Evolutionary conservation across 2,329 filamentous ascomycete genomes (phyloP).

Genomic region (Alternaria sp.): DNA sequence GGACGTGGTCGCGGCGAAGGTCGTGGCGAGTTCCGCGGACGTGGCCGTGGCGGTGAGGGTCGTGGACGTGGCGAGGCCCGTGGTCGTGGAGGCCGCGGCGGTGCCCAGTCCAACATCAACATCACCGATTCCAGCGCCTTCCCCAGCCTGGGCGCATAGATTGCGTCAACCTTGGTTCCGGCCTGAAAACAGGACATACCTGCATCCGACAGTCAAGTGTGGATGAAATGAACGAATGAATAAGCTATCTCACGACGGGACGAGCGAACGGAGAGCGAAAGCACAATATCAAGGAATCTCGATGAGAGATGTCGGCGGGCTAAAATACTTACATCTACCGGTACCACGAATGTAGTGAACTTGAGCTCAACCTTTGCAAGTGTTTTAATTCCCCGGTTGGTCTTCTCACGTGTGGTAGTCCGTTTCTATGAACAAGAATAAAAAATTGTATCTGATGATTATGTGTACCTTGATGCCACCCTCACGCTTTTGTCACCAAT

Average conservation of each 20-base stretch:
- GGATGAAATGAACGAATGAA: conserved; percentile 28
- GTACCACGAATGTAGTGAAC: conserved; percentile 13
- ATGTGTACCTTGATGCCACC: neutral
- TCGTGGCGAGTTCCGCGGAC: conserved; percentile 57
- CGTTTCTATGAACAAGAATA: conserved; percentile 1
- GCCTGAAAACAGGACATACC: conserved; percentile 22
- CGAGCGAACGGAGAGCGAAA: conserved; percentile 9
- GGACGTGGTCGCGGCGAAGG: conserved; percentile 56
- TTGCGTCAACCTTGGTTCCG: conserved; percentile 21
- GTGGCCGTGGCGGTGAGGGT: conserved; percentile 50
- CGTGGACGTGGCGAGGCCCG: conserved; percentile 58
- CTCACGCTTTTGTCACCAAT: neutral
- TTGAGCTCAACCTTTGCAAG: conserved; percentile 9
- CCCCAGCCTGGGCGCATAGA: conserved; percentile 59
- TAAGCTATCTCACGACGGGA: conserved; percentile 26
- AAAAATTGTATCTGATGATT: conserved; percentile 1
- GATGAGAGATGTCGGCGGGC: conserved; percentile 21
- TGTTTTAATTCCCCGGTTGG: conserved; percentile 6
- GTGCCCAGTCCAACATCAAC: conserved; percentile 52
- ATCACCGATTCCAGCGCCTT: conserved; percentile 59
- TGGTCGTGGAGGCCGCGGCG: conserved; percentile 56
- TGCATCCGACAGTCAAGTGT: conserved; percentile 12
- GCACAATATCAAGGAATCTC: conserved; percentile 11
- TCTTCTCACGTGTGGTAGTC: neutral
- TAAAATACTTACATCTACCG: conserved; percentile 15